Conservation (phyloP, 768 basidiomycete species). For the Tremella yokohamensis region DNA sequence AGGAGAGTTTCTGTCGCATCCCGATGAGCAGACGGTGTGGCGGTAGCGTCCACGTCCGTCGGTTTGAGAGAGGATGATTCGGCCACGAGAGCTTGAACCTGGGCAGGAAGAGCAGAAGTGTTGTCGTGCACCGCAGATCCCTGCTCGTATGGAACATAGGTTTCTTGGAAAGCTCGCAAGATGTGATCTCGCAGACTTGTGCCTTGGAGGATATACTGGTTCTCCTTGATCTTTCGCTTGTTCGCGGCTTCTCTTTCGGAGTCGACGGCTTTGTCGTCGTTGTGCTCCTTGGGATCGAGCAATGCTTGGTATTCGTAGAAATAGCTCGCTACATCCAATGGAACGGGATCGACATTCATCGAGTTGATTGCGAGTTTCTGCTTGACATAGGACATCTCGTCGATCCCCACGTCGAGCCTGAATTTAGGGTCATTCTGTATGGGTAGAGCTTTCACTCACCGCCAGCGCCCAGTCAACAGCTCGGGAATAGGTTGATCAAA, state of each 20-base stretch:
- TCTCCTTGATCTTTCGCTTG: conserved; percentile 34
- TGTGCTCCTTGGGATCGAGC: neutral
- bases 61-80: conserved; percentile 7
- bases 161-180: conserved; percentile 58
- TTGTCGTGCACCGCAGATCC: conserved; percentile 4
- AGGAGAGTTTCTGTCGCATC: conserved; percentile 60
- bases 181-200: conserved; percentile 70
- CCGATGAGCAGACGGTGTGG: conserved; percentile 39
- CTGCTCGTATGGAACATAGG: conserved; percentile 22
- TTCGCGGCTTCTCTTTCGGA: neutral
- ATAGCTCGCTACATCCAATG: conserved; percentile 30
- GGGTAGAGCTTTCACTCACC: conserved; percentile 26
- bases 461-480: conserved; percentile 26
- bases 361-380: conserved; percentile 66
- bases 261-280: conserved; percentile 13
- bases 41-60: conserved; percentile 44
- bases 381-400: conserved; percentile 63
- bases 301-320: too few species aligned
- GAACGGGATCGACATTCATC: conserved; percentile 59
- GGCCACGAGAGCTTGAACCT: neutral
- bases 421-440: conserved; percentile 2
- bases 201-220: conserved; percentile 59
- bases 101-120: neutral
- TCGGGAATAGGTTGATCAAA: conserved; percentile 24
- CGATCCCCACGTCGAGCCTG: conserved; percentile 66